phyloP scores from a whole-genome alignment of 768 basidiomycete species.

The Coprinopsis marcescibilis region DNA sequence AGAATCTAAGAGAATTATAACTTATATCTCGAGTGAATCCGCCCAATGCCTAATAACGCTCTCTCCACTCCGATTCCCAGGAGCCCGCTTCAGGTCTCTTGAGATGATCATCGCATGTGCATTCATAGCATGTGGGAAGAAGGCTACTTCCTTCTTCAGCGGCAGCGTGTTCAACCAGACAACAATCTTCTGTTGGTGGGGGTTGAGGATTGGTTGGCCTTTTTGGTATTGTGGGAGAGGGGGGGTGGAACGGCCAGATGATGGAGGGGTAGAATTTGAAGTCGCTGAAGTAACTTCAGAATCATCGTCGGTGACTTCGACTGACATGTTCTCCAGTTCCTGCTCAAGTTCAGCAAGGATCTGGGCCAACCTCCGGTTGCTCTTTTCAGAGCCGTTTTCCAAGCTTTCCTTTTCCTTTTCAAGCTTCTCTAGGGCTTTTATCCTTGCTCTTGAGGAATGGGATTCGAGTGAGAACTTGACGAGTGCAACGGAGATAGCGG shows the following conservation, averaged over 20 bases:
- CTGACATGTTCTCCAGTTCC: constrained; percentile 54
- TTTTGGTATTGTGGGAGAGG: too few relatives aligned
- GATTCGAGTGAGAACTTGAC: constrained; percentile 54
- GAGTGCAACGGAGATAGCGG: constrained; percentile 47
- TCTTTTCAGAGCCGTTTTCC: constrained; percentile 35
- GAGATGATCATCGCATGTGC: constrained; percentile 69
- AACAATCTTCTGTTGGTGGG: constrained; percentile 53
- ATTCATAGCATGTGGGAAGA: constrained; percentile 53
- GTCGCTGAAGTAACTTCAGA: too few relatives aligned
- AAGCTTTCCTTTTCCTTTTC: too few relatives aligned
- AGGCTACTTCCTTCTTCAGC: constrained; percentile 65
- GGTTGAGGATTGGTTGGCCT: constrained; percentile 44
- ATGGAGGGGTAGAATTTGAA: constrained; percentile 26
- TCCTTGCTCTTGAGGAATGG: constrained; percentile 57
- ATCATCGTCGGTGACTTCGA: constrained; percentile 53
- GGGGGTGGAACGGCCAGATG: constrained; percentile 13
- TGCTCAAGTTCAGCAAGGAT: constrained; percentile 54
- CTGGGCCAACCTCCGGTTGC: constrained; percentile 44
- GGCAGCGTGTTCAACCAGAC: constrained; percentile 63
- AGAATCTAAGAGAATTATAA: too few relatives aligned
- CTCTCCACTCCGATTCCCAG: constrained; percentile 53
- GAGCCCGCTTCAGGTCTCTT: constrained; percentile 58
- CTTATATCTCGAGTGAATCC: constrained; percentile 42
- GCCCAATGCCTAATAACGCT: constrained; percentile 71
- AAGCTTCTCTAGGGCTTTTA: constrained; percentile 61